These are phyloP conservation scores for Inosperma sp. DNA, from an alignment of 768 basidiomycete genomes.

Conservation along the genomic window DNA sequence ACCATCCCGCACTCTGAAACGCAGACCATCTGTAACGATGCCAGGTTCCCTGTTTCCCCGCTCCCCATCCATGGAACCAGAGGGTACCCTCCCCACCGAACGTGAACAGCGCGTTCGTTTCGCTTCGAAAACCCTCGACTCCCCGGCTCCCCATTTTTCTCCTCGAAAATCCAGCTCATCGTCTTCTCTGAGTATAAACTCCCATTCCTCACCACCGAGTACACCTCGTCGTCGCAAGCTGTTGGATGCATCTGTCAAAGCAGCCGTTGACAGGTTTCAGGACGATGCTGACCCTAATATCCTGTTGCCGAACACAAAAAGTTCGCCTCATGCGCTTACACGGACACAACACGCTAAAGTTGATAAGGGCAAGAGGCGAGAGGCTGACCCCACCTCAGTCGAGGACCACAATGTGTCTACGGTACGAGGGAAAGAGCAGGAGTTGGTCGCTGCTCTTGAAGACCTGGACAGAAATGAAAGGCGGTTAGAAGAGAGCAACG, in stretches of 20 bases:
- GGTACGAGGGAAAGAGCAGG: constrained; percentile 58
- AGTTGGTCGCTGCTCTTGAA: constrained; percentile 51
- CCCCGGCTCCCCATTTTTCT: constrained; percentile 1
- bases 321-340: constrained; percentile 27
- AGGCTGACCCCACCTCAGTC: constrained; percentile 21
- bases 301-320: constrained; percentile 42
- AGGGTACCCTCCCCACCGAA: constrained; percentile 17
- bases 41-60: constrained; percentile 75
- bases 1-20: constrained; percentile 31
- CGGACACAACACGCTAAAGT: constrained; percentile 12
- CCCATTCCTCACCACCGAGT: constrained; percentile 8
- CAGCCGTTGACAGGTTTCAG: constrained; percentile 47
- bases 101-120: constrained; percentile 41
- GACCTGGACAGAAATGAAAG: constrained; percentile 45
- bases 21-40: constrained; percentile 57
- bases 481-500: constrained; percentile 36
- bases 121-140: constrained; percentile 8
- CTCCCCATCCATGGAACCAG: constrained; percentile 62
- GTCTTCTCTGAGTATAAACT: neutral
- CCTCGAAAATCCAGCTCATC: neutral
- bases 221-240: constrained; percentile 28
- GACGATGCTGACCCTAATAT: constrained; percentile 52
- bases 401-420: constrained; percentile 38
- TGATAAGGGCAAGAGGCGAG: constrained; percentile 47
- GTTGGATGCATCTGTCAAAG: constrained; percentile 40